A percentile compares a stretch with the other conserved stretches of the same genome.
Evolutionary conservation across 2,329 filamentous ascomycete species (phyloP).

Genomic region (Sporothrix protearum): DNA sequence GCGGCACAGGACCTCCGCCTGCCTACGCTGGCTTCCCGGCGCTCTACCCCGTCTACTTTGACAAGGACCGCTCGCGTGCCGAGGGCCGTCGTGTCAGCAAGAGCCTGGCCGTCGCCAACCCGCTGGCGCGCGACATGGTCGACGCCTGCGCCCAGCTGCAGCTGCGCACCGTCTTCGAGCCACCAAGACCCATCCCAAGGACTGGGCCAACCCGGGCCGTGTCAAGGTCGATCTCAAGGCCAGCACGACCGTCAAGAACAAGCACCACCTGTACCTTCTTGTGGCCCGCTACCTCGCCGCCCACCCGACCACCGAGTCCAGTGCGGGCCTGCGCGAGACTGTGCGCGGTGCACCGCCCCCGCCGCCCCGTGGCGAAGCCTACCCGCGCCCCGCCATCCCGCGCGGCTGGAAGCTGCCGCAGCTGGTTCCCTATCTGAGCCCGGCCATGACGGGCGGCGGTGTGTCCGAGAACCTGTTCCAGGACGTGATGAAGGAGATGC

Average conservation of each 20-base stretch:
- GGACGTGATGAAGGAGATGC: conserved; percentile 96
- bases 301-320: conserved; percentile 71
- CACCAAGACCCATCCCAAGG: conserved; percentile 87
- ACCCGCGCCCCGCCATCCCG: conserved; percentile 71
- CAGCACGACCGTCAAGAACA: conserved; percentile 57
- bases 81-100: conserved; percentile 76
- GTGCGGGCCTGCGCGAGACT: conserved; percentile 64
- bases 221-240: conserved; percentile 67
- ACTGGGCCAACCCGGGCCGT: conserved; percentile 94
- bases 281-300: conserved; percentile 71
- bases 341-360: conserved; percentile 70
- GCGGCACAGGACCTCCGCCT: conserved; percentile 41
- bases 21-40: conserved; percentile 76
- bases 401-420: conserved; percentile 87
- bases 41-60: conserved; percentile 95
- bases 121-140: conserved; percentile 83
- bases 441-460: conserved; percentile 86
- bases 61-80: conserved; percentile 67
- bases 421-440: conserved; percentile 80
- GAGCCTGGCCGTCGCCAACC: conserved; percentile 73
- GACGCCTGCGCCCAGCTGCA: conserved; percentile 74
- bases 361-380: conserved; percentile 60
- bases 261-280: conserved; percentile 83
- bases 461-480: conserved; percentile 92
- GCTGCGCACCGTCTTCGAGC: conserved; percentile 76